Conservation (phyloP, 2,329 filamentous ascomycete species). For the Monilinia vaccinii-corymbosi region DNA sequence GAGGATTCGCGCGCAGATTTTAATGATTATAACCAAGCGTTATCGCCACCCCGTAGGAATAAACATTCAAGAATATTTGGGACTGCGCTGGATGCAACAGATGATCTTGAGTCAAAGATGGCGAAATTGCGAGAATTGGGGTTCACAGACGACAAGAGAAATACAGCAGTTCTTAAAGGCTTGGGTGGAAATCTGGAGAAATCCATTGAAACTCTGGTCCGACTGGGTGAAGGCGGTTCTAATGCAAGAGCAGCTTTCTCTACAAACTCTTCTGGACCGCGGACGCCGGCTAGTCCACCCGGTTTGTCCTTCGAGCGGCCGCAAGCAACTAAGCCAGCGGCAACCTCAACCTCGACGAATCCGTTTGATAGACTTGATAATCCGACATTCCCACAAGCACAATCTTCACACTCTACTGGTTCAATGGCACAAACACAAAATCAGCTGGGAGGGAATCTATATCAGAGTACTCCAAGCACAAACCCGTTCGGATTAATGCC, state of each 20-base stretch:
- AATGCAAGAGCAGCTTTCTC: constrained; percentile 30
- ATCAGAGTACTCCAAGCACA: constrained; percentile 31
- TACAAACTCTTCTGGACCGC: constrained; percentile 42
- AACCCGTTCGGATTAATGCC: constrained; percentile 58
- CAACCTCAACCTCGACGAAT: constrained; percentile 41
- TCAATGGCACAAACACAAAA: constrained; percentile 46
- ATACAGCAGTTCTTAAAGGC: constrained; percentile 71
- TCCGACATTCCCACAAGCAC: constrained; percentile 42
- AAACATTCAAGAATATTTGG: constrained; percentile 65
- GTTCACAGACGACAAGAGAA: constrained; percentile 74
- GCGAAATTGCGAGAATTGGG: constrained; percentile 79
- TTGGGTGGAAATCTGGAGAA: constrained; percentile 78
- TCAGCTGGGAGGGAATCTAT: constrained; percentile 22
- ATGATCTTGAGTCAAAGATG: constrained; percentile 69
- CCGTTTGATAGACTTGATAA: constrained; percentile 52
- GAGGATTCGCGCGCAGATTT: constrained; percentile 13
- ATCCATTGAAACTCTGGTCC: constrained; percentile 74
- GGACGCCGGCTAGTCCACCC: constrained; percentile 34
- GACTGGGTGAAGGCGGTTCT: constrained; percentile 61
- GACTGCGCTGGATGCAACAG: constrained; percentile 46
- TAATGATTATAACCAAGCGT: constrained; percentile 15
- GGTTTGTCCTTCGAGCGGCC: constrained; percentile 26
- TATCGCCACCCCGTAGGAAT: constrained; percentile 23
- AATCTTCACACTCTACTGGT: constrained; percentile 57
- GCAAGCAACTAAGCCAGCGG: constrained; percentile 14